phyloP scores from a whole-genome alignment of 2,329 filamentous ascomycete genomes.

The Raffaelea deltoideospora region DNA sequence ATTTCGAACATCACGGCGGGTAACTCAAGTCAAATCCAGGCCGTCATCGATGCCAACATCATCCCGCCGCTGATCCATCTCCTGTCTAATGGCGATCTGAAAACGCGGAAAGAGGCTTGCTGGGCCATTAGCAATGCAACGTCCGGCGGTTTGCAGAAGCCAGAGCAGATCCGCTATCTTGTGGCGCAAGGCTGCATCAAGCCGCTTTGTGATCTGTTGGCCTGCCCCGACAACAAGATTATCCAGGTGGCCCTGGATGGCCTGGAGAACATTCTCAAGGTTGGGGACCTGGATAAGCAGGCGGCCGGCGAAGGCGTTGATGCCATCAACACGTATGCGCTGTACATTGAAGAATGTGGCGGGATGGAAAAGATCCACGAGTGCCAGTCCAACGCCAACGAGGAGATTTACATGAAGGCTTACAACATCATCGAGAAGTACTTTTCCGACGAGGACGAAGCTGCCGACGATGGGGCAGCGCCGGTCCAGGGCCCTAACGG shows the following conservation, averaged over 20 bases:
- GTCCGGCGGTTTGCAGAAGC: slow-evolving; percentile 93
- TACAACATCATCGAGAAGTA: slow-evolving; percentile 99
- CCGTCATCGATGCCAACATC: slow-evolving; percentile 92
- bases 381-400: slow-evolving; percentile 99
- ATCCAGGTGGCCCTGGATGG: slow-evolving; percentile 97
- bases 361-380: slow-evolving; percentile 99
- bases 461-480: slow-evolving; percentile 66
- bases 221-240: slow-evolving; percentile 98
- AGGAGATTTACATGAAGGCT: slow-evolving; percentile 99
- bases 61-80: slow-evolving; percentile 93
- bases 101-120: slow-evolving; percentile 98
- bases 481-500: slow-evolving; percentile 54
- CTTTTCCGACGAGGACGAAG: slow-evolving; percentile 97
- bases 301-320: slow-evolving; percentile 58
- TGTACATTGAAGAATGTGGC: slow-evolving; percentile 96
- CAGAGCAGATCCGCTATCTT: slow-evolving; percentile 93
- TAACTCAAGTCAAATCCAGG: slow-evolving; percentile 94
- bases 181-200: slow-evolving; percentile 92
- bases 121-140: slow-evolving; percentile 99
- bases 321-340: slow-evolving; percentile 85
- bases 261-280: slow-evolving; percentile 98
- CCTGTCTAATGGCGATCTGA: slow-evolving; percentile 90
- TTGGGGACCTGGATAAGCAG: slow-evolving; percentile 97
- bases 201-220: slow-evolving; percentile 85
- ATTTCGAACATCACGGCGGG: slow-evolving; percentile 98